These are phyloP conservation scores for Peziza echinospora DNA, from an alignment of 495 filamentous ascomycete species.

Conservation along the genomic window DNA sequence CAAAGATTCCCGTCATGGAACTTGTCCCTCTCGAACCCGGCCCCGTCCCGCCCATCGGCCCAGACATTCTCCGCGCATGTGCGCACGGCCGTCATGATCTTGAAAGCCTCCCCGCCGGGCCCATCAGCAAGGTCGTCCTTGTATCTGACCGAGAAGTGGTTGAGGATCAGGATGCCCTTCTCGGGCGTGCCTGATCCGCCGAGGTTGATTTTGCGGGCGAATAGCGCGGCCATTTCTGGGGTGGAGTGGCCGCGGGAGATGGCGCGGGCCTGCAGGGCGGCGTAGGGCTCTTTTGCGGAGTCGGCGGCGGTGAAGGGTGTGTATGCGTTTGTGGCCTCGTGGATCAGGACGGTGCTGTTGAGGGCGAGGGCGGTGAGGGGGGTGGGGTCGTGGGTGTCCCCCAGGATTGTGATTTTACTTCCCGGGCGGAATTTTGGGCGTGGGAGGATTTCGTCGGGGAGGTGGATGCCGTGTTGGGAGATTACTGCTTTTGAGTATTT, in stretches of 20 bases:
- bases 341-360: slow-evolving; percentile 9
- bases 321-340: slow-evolving; percentile 15
- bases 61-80: slow-evolving; percentile 10
- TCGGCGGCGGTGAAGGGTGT: slow-evolving; percentile 8
- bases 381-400: slow-evolving; percentile 13
- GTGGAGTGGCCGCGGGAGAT: slow-evolving; percentile 13
- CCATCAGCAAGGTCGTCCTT: slow-evolving; percentile 14
- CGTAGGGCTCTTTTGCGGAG: slow-evolving; percentile 8
- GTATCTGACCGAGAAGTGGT: slow-evolving; percentile 14
- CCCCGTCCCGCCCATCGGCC: neutral
- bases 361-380: slow-evolving; percentile 7
- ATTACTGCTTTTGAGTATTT: neutral
- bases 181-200: neutral
- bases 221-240: slow-evolving; percentile 15
- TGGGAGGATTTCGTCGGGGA: slow-evolving; percentile 10
- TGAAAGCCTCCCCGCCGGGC: slow-evolving; percentile 4
- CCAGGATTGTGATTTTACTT: slow-evolving; percentile 11
- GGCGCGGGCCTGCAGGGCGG: slow-evolving; percentile 3
- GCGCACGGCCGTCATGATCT: slow-evolving; percentile 7
- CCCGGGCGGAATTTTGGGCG: slow-evolving; percentile 3
- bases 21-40: neutral
- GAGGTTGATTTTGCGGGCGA: slow-evolving; percentile 6
- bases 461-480: slow-evolving; percentile 2
- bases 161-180: slow-evolving; percentile 8
- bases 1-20: slow-evolving; percentile 7